These are phyloP conservation scores for Crithidia expoeki DNA, from an alignment of 208 protist genomes.

Conservation along the genomic window DNA sequence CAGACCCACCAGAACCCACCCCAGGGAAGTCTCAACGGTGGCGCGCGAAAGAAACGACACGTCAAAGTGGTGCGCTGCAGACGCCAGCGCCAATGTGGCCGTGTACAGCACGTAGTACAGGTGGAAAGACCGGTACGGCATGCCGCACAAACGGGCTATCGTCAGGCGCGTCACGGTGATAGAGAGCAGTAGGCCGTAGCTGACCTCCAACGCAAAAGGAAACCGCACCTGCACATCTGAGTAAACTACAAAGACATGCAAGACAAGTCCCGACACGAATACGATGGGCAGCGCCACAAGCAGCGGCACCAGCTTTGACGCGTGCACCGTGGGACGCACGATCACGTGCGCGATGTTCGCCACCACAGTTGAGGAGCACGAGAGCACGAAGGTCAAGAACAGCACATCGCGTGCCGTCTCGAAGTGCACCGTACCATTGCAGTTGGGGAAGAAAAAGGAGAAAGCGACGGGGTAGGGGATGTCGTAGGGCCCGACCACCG, in stretches of 20 bases:
- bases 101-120: slow-evolving; percentile 40
- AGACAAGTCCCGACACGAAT: slow-evolving; percentile 45
- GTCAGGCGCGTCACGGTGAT: slow-evolving; percentile 81
- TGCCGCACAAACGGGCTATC: slow-evolving; percentile 73
- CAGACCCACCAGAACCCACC: slow-evolving; percentile 47
- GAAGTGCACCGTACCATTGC: slow-evolving; percentile 38
- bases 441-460: slow-evolving; percentile 17
- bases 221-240: slow-evolving; percentile 48
- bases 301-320: slow-evolving; percentile 33
- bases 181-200: slow-evolving; percentile 73
- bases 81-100: slow-evolving; percentile 29
- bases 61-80: slow-evolving; percentile 40
- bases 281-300: slow-evolving; percentile 51
- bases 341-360: slow-evolving; percentile 65
- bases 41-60: background rate
- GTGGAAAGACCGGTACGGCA: slow-evolving; percentile 69
- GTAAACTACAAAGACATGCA: slow-evolving; percentile 53
- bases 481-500: slow-evolving; percentile 49
- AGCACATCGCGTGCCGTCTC: slow-evolving; percentile 53
- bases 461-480: slow-evolving; percentile 18
- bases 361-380: slow-evolving; percentile 50
- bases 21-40: slow-evolving; percentile 38
- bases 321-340: slow-evolving; percentile 37
- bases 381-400: slow-evolving; percentile 43
- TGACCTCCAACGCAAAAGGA: slow-evolving; percentile 79